Percentiles rank a stretch among this genome's conserved stretches.
Evolutionary conservation across 2,329 filamentous ascomycete species (phyloP).

Genomic region (Westerdykella ornata): DNA sequence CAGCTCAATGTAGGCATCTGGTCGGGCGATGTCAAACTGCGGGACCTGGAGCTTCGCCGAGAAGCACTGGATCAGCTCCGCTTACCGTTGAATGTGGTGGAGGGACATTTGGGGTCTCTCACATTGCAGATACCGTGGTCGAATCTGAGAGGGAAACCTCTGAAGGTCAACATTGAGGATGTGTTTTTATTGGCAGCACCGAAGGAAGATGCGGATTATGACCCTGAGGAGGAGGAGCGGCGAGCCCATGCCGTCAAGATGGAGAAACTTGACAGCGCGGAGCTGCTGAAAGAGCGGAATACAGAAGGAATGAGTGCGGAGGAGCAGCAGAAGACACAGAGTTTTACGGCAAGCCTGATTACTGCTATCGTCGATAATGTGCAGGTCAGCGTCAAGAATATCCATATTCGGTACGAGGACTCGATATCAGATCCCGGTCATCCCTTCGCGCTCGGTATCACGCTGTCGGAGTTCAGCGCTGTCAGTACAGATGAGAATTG

Average conservation of each 20-base stretch:
- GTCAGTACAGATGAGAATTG: conserved; percentile 92
- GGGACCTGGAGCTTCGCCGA: conserved; percentile 81
- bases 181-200: conserved; percentile 92
- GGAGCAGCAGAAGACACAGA: conserved; percentile 95
- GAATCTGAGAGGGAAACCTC: conserved; percentile 86
- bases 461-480: conserved; percentile 91
- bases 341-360: conserved; percentile 88
- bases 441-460: conserved; percentile 87
- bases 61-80: conserved; percentile 97
- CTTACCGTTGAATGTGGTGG: conserved; percentile 91
- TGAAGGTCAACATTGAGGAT: conserved; percentile 93
- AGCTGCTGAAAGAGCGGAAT: conserved; percentile 85
- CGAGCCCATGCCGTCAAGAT: conserved; percentile 91
- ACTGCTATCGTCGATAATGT: conserved; percentile 98
- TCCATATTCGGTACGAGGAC: conserved; percentile 97
- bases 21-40: conserved; percentile 95
- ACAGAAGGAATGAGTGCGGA: conserved; percentile 90
- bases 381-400: conserved; percentile 96
- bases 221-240: conserved; percentile 84
- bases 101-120: conserved; percentile 87
- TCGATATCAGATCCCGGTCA: conserved; percentile 91
- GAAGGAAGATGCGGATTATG: conserved; percentile 89
- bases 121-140: conserved; percentile 96
- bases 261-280: conserved; percentile 95
- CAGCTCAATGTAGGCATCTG: conserved; percentile 98